phyloP scores from a whole-genome alignment of 2,329 filamentous ascomycete genomes.

The Ceratocystis alfenasii region DNA sequence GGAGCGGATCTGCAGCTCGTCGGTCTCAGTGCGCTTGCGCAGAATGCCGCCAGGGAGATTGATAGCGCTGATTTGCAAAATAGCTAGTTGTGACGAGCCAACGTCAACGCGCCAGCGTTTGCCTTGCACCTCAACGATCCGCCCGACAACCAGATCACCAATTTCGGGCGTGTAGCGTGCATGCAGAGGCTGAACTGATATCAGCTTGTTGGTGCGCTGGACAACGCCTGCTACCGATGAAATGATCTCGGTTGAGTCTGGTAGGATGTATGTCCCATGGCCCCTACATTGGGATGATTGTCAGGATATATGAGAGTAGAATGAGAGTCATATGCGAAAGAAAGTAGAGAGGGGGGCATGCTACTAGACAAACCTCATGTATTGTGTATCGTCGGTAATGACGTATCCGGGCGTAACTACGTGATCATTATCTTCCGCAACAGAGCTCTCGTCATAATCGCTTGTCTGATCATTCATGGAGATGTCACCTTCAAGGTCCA shows the following conservation, averaged over 20 bases:
- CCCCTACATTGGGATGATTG: constrained; percentile 45
- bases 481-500: constrained; percentile 35
- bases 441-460: constrained; percentile 25
- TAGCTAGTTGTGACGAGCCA: constrained; percentile 71
- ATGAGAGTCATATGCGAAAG: too few species aligned
- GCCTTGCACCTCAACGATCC: constrained; percentile 89
- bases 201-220: constrained; percentile 89
- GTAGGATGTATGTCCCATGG: constrained; percentile 74
- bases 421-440: constrained; percentile 28
- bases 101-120: constrained; percentile 93
- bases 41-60: constrained; percentile 91
- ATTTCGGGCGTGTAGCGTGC: constrained; percentile 94
- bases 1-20: constrained; percentile 92
- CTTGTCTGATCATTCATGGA: constrained; percentile 31
- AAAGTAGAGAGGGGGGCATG: background rate
- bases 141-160: constrained; percentile 84
- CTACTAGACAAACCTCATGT: constrained; percentile 58
- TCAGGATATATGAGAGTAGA: background rate
- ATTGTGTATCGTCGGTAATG: constrained; percentile 86
- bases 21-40: constrained; percentile 81
- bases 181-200: constrained; percentile 79
- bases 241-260: constrained; percentile 55
- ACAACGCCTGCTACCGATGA: constrained; percentile 85
- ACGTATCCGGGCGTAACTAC: constrained; percentile 83
- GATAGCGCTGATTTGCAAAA: constrained; percentile 75